Conservation (phyloP, 139 green algal genomes). For the Asterochloris erici region DNA sequence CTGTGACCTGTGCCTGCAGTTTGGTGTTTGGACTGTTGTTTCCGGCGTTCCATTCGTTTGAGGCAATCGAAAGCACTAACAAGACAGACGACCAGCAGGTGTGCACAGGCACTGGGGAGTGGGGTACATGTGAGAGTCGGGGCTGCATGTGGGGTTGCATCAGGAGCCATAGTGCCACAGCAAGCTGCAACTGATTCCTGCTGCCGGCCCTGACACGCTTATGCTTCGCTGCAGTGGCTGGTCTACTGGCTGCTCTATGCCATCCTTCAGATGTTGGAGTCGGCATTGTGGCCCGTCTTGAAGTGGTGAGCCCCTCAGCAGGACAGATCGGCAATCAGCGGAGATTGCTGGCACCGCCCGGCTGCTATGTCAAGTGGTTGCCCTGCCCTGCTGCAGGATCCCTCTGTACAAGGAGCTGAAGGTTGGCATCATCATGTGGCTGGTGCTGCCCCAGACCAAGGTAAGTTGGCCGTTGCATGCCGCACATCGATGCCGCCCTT, state of each 20-base stretch:
- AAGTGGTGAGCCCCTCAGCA: constrained; percentile 4
- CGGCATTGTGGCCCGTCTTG: constrained; percentile 11
- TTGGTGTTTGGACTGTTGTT: constrained; percentile 12
- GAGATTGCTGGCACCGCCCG: neutral
- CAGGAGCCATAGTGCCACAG: no score
- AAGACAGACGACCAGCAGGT: constrained; percentile 21
- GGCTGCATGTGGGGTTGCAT: neutral
- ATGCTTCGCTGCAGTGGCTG: constrained; percentile 8
- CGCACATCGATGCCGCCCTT: neutral
- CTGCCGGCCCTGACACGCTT: neutral
- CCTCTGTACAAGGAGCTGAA: constrained; percentile 14
- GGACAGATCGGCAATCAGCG: neutral
- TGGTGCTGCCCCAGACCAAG: constrained; percentile 28
- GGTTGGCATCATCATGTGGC: constrained; percentile 10
- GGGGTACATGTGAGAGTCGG: neutral
- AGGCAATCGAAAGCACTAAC: constrained; percentile 16
- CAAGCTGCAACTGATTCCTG: neutral
- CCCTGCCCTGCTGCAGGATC: neutral
- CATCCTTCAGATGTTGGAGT: constrained; percentile 14
- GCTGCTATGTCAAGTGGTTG: neutral
- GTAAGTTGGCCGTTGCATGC: neutral
- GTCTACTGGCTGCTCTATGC: constrained; percentile 23
- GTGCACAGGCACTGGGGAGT: neutral
- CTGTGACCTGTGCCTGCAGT: neutral
- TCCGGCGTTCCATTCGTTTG: constrained; percentile 14